phyloP scores from a whole-genome alignment of 768 basidiomycete genomes.

The Termitomyces sp. region DNA sequence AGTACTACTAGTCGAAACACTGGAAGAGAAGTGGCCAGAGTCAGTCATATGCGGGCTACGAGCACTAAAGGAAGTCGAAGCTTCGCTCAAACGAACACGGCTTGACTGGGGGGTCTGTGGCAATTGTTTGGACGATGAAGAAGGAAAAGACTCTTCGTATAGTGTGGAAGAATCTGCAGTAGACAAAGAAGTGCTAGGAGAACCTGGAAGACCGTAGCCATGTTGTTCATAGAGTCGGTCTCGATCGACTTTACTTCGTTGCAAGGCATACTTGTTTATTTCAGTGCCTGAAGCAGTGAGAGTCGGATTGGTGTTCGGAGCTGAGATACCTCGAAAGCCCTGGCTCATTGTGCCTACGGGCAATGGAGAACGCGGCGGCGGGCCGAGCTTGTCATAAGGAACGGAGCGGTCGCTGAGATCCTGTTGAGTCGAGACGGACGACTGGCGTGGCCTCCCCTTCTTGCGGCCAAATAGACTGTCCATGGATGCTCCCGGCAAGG shows the following conservation, averaged over 20 bases:
- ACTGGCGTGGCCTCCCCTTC: constrained; percentile 57
- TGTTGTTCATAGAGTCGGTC: constrained; percentile 48
- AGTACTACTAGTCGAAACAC: constrained; percentile 21
- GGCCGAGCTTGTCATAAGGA: constrained; percentile 66
- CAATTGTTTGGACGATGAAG: constrained; percentile 21
- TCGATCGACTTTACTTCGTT: constrained; percentile 49
- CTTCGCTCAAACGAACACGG: constrained; percentile 52
- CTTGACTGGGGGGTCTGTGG: constrained; percentile 34
- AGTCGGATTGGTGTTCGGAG: constrained; percentile 80
- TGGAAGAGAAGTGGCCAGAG: constrained; percentile 41
- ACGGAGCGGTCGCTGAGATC: constrained; percentile 66
- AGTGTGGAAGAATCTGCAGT: constrained; percentile 59
- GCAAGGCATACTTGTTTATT: constrained; percentile 57
- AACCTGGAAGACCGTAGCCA: constrained; percentile 39
- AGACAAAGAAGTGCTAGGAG: constrained; percentile 46
- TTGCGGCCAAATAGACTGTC: constrained; percentile 65
- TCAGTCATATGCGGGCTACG: constrained; percentile 52
- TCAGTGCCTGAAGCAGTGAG: constrained; percentile 72
- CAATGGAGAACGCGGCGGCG: constrained; percentile 56
- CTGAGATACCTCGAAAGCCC: constrained; percentile 66
- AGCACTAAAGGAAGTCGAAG: constrained; percentile 44
- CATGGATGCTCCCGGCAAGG: constrained; percentile 35
- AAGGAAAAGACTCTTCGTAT: constrained; percentile 48
- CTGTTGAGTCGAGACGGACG: constrained; percentile 55
- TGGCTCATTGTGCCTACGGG: constrained; percentile 54